Conservation (phyloP, 176 grass and related monocot species). For the Phoenix dactylifera region DNA sequence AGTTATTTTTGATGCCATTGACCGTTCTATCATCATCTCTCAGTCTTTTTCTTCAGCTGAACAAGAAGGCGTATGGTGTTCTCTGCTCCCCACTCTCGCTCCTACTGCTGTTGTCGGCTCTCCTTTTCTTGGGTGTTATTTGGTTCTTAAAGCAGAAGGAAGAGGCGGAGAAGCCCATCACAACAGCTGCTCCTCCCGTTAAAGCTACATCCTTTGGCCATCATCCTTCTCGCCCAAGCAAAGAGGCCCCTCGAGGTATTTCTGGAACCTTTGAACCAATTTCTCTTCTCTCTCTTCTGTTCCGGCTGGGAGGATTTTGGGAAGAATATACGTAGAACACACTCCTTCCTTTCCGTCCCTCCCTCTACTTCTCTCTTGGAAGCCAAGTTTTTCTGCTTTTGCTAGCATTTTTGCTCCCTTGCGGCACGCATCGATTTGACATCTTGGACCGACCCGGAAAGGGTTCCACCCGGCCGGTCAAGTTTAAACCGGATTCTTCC, state of each 20-base stretch:
- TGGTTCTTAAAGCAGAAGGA: constrained; percentile 19
- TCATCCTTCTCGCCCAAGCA: constrained; percentile 8
- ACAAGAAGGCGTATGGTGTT: no score
- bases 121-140: constrained; percentile 13
- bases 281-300: constrained; percentile 6
- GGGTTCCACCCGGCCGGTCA: constrained; percentile 5
- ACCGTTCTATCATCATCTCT: no score
- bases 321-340: no score
- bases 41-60: no score
- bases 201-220: constrained; percentile 21
- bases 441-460: no score
- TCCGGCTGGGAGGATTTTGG: no score
- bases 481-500: not conserved
- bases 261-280: not conserved
- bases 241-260: constrained; percentile 31
- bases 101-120: constrained; percentile 16
- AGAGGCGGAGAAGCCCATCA: constrained; percentile 1
- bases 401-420: constrained; percentile 10
- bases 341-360: not conserved
- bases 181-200: not conserved
- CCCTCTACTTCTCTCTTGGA: constrained; percentile 23
- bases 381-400: constrained; percentile 22
- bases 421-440: no score
- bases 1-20: constrained; percentile 23
- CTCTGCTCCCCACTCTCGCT: no score